Evolutionary conservation across 257 asterid species (phyloP).

Genomic region (Solanum bulbocastanum): DNA sequence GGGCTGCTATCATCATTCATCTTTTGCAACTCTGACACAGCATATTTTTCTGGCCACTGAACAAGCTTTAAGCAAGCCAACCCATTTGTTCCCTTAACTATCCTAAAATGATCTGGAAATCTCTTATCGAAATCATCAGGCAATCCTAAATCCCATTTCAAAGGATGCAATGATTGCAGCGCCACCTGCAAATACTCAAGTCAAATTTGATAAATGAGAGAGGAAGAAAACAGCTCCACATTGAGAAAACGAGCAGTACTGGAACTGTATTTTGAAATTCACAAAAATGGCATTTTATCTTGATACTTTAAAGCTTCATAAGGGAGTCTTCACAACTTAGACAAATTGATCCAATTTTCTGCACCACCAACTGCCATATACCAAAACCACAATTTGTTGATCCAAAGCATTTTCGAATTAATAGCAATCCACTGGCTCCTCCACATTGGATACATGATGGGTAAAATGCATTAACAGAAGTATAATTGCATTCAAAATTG

Average conservation of each 20-base stretch:
- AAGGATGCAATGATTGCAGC: slow-evolving; percentile 48
- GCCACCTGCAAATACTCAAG: slow-evolving; percentile 45
- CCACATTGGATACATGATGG: not conserved
- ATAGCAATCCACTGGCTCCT: not conserved
- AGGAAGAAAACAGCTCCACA: not conserved
- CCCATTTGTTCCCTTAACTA: slow-evolving; percentile 58
- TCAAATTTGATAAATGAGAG: not conserved
- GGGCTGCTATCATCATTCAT: slow-evolving; percentile 28
- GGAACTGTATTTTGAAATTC: not conserved
- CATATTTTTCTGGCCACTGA: slow-evolving; percentile 57
- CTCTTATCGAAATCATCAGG: slow-evolving; percentile 67
- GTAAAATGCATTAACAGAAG: not conserved
- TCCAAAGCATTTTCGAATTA: not conserved
- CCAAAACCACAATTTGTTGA: not conserved
- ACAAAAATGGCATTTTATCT: not conserved
- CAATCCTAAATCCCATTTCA: slow-evolving; percentile 93
- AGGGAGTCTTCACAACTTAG: not conserved
- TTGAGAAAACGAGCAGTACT: not conserved
- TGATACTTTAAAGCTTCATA: not conserved
- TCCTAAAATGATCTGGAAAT: slow-evolving; percentile 51
- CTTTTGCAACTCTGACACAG: slow-evolving; percentile 68
- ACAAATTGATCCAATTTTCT: not conserved
- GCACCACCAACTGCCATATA: not conserved
- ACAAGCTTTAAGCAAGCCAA: slow-evolving; percentile 54
- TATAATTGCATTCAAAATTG: not conserved